phyloP scores from a whole-genome alignment of 495 filamentous ascomycete species.

The Penicillium egyptiacum region DNA sequence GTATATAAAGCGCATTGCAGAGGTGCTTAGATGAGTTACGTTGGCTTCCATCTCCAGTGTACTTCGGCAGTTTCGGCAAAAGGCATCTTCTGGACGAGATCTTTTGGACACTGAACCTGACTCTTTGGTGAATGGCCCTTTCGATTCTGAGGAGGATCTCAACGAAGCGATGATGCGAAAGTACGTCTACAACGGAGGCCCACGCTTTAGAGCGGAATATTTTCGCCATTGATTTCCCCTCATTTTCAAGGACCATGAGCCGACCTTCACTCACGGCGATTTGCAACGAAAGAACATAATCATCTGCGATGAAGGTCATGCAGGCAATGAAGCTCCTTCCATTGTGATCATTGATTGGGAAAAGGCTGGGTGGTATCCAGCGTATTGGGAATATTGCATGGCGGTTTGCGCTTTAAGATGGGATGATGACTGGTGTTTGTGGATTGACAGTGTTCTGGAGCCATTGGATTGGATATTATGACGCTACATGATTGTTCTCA shows the following conservation, averaged over 20 bases:
- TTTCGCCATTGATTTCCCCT: slow-evolving; percentile 33
- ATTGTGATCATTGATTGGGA: slow-evolving; percentile 47
- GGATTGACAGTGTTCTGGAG: slow-evolving; percentile 34
- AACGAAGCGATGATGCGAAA: slow-evolving; percentile 33
- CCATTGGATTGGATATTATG: too few species aligned
- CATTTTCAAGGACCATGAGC: slow-evolving; percentile 15
- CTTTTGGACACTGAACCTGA: slow-evolving; percentile 26
- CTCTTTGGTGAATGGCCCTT: slow-evolving; percentile 34
- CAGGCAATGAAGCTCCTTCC: slow-evolving; percentile 21
- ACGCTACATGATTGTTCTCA: too few species aligned
- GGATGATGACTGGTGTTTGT: slow-evolving; percentile 39
- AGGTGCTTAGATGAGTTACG: slow-evolving; percentile 34
- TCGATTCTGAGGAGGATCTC: slow-evolving; percentile 29
- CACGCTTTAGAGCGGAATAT: slow-evolving; percentile 31
- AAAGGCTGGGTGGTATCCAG: slow-evolving; percentile 42
- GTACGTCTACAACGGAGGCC: slow-evolving; percentile 24
- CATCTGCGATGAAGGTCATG: slow-evolving; percentile 15
- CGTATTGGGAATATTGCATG: slow-evolving; percentile 48
- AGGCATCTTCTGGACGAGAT: slow-evolving; percentile 34
- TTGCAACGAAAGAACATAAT: slow-evolving; percentile 26
- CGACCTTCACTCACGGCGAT: slow-evolving; percentile 26
- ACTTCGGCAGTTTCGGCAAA: slow-evolving; percentile 36
- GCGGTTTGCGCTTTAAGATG: slow-evolving; percentile 27
- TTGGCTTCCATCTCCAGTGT: slow-evolving; percentile 26
- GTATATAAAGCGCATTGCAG: slow-evolving; percentile 29